Base-by-base conservation (phyloP, 2,329 filamentous ascomycete genomes). In the Sporothrix luriei region DNA sequence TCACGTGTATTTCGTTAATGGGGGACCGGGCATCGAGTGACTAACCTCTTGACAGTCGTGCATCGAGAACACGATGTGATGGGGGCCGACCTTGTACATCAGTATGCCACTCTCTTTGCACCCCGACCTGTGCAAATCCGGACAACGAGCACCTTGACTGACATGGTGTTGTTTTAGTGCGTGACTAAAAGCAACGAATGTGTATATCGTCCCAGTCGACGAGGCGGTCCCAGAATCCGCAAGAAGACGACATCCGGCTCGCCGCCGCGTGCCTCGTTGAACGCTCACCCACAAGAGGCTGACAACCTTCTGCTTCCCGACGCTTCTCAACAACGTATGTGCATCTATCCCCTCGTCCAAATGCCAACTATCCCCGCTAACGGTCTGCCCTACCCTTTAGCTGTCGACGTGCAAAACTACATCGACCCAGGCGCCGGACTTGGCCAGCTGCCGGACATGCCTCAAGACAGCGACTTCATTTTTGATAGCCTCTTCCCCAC, bases 361-460 rank as follows among this genome's bases (percentile, higher is more conserved):
- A 29, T 4, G 19, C 2, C 33, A 0, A 11, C 38, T 16, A 10
- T n/a, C 11, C 48, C 62, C 46, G 14, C 38, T 16, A 52, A 49
- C 68, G 24, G 14, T 3, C 46, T 68, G n/a, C 51, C 51, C 38
- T 52, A 3, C 21, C 21, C 48, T 38, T 38, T 33, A 79, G 77
- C 76, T 49, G 75, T 80, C 33, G 74, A 77, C 4, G 69, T 82
- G 51, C 77, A 80, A 68, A 78, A 78, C 38, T 82, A 80, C 69
- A 81, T 82, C 72, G 80, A 81, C 11, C 82, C 83, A 1, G 82
- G 83, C 1, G 83, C 82, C 7, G 83, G 82, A 6, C 77, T 85
- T 59, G 82, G 80, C 69, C 78, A 81, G 68, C 76, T 84, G 7
- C 81, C 80, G 26, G 82, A 83, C 72, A 77, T 80, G 33, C 79